Conservation (phyloP, 257 asterid genomes). For the Solanum boliviense region DNA sequence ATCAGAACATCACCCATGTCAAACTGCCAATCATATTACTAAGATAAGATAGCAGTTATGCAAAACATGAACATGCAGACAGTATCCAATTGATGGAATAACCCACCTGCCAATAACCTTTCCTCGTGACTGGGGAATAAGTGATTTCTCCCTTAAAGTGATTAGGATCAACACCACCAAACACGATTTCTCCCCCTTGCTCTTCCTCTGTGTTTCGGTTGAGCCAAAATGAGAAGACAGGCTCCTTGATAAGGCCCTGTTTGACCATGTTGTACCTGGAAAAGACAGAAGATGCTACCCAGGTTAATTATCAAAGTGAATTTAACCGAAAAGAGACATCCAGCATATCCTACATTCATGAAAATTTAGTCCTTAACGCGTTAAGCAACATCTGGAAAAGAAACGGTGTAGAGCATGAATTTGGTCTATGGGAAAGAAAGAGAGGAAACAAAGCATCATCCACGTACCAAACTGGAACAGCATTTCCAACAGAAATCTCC, state of each 20-base stretch:
- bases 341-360: background rate
- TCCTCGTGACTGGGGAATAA: constrained; percentile 67
- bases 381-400: background rate
- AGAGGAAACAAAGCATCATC: background rate
- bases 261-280: constrained; percentile 84
- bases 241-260: constrained; percentile 83
- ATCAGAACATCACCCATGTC: constrained; percentile 96
- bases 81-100: background rate
- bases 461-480: constrained; percentile 65
- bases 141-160: constrained; percentile 83
- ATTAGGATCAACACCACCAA: constrained; percentile 90
- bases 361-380: background rate
- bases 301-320: background rate
- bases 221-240: constrained; percentile 96
- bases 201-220: constrained; percentile 63
- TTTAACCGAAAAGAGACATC: background rate
- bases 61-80: background rate
- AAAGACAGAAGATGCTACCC: background rate
- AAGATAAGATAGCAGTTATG: background rate
- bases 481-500: constrained; percentile 66
- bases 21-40: constrained; percentile 35
- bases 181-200: constrained; percentile 87
- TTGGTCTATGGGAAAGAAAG: constrained; percentile 6
- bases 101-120: constrained; percentile 98
- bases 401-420: background rate